A percentile compares a stretch with the other conserved stretches of the same genome.
Conservation (phyloP, 2,329 filamentous ascomycete genomes). For the Plectosphaerella cucumerina region DNA sequence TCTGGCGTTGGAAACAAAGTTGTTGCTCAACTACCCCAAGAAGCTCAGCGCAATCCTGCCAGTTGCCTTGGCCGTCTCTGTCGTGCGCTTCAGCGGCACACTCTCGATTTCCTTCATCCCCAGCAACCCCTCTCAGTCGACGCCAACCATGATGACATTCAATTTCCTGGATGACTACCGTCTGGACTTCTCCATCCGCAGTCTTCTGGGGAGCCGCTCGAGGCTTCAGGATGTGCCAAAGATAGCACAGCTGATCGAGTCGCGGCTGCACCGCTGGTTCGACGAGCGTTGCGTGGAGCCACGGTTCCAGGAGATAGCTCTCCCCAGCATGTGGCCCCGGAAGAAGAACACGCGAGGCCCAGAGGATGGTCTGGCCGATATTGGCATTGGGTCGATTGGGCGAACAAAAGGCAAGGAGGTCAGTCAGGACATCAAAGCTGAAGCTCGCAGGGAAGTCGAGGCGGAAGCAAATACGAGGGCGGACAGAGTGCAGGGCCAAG, state of each 20-base stretch:
- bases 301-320: conserved; percentile 79
- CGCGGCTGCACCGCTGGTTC: conserved; percentile 79
- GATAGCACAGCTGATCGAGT: conserved; percentile 79
- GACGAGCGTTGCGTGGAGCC: conserved; percentile 84
- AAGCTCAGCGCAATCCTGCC: conserved; percentile 84
- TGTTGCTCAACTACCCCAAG: conserved; percentile 92
- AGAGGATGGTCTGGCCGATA: conserved; percentile 49
- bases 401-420: conserved; percentile 52
- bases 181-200: conserved; percentile 76
- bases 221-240: conserved; percentile 83
- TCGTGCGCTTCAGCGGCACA: conserved; percentile 92
- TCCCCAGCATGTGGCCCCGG: conserved; percentile 78
- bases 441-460: conserved; percentile 42
- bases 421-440: conserved; percentile 45
- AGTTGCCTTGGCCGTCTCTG: conserved; percentile 84
- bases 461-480: conserved; percentile 34
- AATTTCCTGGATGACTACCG: conserved; percentile 89
- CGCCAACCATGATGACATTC: conserved; percentile 87
- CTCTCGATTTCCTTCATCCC: conserved; percentile 92
- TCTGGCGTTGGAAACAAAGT: conserved; percentile 86
- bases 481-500: conserved; percentile 29
- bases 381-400: conserved; percentile 39
- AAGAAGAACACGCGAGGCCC: conserved; percentile 79
- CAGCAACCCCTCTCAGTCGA: conserved; percentile 61
- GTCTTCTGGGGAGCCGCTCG: conserved; percentile 73